phyloP scores from a whole-genome alignment of 2,329 filamentous ascomycete genomes.

The Fusarium oligoseptatum region DNA sequence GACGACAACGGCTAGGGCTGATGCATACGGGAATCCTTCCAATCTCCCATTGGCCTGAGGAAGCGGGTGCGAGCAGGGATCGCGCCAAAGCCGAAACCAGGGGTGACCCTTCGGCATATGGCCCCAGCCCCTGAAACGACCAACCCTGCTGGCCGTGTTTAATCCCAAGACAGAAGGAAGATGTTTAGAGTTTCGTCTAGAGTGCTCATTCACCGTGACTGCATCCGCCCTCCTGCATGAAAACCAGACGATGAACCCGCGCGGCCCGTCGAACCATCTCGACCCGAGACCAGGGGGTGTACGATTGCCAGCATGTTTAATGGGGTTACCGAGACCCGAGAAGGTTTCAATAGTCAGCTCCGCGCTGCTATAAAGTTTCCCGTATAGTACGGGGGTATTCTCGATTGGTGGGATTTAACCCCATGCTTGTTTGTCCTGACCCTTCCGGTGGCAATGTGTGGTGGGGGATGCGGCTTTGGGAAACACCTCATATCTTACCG shows the following conservation, averaged over 20 bases:
- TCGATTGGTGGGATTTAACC: constrained; percentile 4
- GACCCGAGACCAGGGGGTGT: background rate
- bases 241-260: constrained; percentile 6
- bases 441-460: background rate
- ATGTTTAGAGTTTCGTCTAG: constrained; percentile 6
- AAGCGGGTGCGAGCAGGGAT: constrained; percentile 2
- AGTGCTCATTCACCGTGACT: background rate
- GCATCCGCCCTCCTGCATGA: background rate
- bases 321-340: background rate
- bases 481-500: background rate
- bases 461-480: background rate
- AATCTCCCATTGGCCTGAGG: background rate
- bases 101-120: constrained; percentile 3
- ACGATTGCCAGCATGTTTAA: background rate
- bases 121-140: background rate
- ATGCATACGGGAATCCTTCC: background rate
- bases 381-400: background rate
- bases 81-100: background rate
- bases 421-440: background rate
- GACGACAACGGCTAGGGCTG: background rate
- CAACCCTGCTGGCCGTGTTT: background rate
- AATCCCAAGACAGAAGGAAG: background rate
- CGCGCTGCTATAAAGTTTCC: background rate
- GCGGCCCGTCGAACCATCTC: background rate
- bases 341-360: background rate